These are phyloP conservation scores for Neohortaea acidophila DNA, from an alignment of 495 filamentous ascomycete species.

Conservation along the genomic window DNA sequence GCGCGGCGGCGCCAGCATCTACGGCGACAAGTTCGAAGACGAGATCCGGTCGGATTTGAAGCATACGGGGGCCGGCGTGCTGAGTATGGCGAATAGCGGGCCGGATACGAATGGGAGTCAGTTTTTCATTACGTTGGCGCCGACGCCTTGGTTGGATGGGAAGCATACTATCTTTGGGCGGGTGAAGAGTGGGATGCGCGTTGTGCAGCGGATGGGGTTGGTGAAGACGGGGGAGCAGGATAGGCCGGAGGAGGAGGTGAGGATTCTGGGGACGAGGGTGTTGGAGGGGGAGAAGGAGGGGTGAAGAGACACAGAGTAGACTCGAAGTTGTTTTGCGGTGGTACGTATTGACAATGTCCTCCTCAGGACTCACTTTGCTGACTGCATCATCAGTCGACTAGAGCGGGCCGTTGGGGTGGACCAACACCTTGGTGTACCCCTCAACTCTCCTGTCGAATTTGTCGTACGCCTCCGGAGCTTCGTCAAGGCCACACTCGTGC, in stretches of 20 bases:
- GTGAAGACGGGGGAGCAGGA: slow-evolving; percentile 76
- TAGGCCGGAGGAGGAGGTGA: slow-evolving; percentile 66
- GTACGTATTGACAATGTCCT: no score
- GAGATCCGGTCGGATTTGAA: slow-evolving; percentile 66
- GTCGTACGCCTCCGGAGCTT: slow-evolving; percentile 48
- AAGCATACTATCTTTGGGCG: slow-evolving; percentile 97
- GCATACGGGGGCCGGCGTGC: slow-evolving; percentile 83
- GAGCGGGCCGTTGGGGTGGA: slow-evolving; percentile 24
- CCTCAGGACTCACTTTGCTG: no score
- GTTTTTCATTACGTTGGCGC: slow-evolving; percentile 84
- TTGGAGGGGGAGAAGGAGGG: slow-evolving; percentile 39
- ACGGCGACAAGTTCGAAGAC: slow-evolving; percentile 89
- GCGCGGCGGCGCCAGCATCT: slow-evolving; percentile 77
- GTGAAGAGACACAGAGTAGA: slow-evolving; percentile 6
- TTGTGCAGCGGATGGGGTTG: slow-evolving; percentile 79
- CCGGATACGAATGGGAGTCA: slow-evolving; percentile 85
- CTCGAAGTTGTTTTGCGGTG: no score
- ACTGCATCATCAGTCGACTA: no score
- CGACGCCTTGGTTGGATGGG: slow-evolving; percentile 92
- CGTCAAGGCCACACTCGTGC: slow-evolving; percentile 40
- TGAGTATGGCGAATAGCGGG: slow-evolving; percentile 93
- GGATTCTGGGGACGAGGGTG: slow-evolving; percentile 57
- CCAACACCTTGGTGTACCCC: slow-evolving; percentile 30
- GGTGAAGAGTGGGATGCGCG: slow-evolving; percentile 66
- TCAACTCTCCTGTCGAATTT: slow-evolving; percentile 55